A percentile compares a stretch with the other conserved stretches of the same genome.
These are phyloP conservation scores for Lolium perenne DNA, from an alignment of 176 grass and related monocot species.

Conservation along the genomic window DNA sequence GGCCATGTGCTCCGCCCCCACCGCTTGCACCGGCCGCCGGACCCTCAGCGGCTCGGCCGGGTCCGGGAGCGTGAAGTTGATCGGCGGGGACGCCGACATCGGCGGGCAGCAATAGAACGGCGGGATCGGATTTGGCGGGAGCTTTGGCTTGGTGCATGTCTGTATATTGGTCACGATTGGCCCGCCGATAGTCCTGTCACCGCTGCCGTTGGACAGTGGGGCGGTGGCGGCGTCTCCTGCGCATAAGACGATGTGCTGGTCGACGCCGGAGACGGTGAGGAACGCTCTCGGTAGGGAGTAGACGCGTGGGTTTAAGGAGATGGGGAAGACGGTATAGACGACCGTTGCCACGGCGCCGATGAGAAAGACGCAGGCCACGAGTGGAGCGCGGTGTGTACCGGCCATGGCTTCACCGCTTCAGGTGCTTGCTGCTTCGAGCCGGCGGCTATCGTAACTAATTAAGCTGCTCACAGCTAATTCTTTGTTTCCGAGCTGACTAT, in stretches of 20 bases:
- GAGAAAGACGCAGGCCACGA: background rate
- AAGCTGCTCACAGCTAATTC: background rate
- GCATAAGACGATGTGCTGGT: constrained; percentile 38
- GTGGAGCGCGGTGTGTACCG: background rate
- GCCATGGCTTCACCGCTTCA: background rate
- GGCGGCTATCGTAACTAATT: background rate
- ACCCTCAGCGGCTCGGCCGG: constrained; percentile 37
- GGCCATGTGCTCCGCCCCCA: constrained; percentile 48
- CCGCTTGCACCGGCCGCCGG: constrained; percentile 38
- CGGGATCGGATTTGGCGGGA: constrained; percentile 27
- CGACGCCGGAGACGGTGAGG: constrained; percentile 30
- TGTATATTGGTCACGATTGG: constrained; percentile 38
- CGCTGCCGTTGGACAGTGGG: background rate
- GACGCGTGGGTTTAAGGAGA: constrained; percentile 11
- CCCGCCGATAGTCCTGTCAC: background rate
- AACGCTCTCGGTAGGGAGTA: constrained; percentile 20
- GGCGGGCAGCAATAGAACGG: constrained; percentile 51
- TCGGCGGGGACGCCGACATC: background rate
- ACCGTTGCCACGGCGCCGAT: constrained; percentile 5
- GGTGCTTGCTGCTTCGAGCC: background rate
- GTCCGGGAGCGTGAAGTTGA: constrained; percentile 48
- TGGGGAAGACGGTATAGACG: background rate
- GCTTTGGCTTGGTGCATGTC: background rate
- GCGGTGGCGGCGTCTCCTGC: background rate
- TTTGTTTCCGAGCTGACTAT: background rate